Conservation (phyloP, 2,329 filamentous ascomycete species). For the Shiraia bambusicola region DNA sequence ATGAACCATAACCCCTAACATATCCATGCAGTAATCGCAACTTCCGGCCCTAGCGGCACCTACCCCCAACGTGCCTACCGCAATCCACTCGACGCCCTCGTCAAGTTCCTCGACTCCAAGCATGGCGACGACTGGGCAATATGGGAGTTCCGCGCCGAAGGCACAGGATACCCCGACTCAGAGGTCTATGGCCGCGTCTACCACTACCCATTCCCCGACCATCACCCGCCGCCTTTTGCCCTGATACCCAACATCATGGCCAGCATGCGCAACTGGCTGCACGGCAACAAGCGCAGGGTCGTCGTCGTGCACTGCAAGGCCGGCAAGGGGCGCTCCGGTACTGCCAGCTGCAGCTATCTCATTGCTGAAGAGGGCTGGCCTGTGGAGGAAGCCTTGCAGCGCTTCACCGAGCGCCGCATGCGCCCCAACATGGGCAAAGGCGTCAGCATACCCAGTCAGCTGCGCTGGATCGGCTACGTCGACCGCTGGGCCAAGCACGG, state of each 20-base stretch:
- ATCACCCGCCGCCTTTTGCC: constrained; percentile 91
- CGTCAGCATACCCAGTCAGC: constrained; percentile 88
- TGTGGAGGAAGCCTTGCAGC: constrained; percentile 61
- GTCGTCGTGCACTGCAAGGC: constrained; percentile 96
- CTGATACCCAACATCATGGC: constrained; percentile 87
- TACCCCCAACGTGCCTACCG: constrained; percentile 92
- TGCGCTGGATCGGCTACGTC: constrained; percentile 85
- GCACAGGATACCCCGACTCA: constrained; percentile 89
- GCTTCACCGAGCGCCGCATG: constrained; percentile 85
- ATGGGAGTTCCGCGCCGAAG: constrained; percentile 97
- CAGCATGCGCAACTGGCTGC: constrained; percentile 87
- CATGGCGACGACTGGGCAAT: constrained; percentile 84
- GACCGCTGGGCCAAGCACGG: constrained; percentile 77
- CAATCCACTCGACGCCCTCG: constrained; percentile 84
- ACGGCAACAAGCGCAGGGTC: constrained; percentile 59
- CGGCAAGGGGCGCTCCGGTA: constrained; percentile 90
- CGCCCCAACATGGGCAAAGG: constrained; percentile 82
- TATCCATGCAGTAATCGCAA: constrained; percentile 58
- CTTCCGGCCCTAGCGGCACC: constrained; percentile 84
- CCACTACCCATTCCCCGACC: constrained; percentile 96
- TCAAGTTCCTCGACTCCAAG: constrained; percentile 82
- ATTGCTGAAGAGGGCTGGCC: constrained; percentile 81
- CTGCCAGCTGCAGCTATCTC: constrained; percentile 82
- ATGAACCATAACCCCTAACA: constrained; percentile 42
- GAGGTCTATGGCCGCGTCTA: constrained; percentile 82